Percentiles rank a stretch among this genome's conserved stretches.
phyloP scores from a whole-genome alignment of 768 basidiomycete genomes.

The Kwoniella mangroviensis region DNA sequence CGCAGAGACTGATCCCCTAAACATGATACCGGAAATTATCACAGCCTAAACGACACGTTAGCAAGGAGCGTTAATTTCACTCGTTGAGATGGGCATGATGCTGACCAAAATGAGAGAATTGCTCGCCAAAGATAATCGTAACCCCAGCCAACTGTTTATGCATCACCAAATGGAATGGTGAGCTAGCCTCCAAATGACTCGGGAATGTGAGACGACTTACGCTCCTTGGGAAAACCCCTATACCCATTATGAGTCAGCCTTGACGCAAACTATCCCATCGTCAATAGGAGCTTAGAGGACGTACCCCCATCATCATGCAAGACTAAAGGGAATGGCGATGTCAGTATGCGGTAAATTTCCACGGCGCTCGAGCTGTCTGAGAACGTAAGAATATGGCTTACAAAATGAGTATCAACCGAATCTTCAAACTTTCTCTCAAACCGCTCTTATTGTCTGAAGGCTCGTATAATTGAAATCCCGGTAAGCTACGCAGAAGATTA shows the following conservation, averaged over 20 bases:
- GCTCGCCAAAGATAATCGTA: conserved; percentile 70
- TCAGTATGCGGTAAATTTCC: too few relatives aligned
- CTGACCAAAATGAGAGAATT: conserved; percentile 66
- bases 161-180: neutral
- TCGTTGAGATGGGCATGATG: neutral
- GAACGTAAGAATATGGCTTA: neutral
- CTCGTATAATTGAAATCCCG: conserved; percentile 40
- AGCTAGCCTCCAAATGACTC: neutral
- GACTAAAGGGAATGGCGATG: neutral
- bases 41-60: conserved; percentile 60
- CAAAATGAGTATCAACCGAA: conserved; percentile 25
- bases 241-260: neutral
- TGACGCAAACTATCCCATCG: neutral
- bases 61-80: conserved; percentile 9
- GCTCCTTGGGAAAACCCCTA: conserved; percentile 9
- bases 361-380: too few relatives aligned
- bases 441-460: conserved; percentile 30
- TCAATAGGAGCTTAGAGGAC: neutral
- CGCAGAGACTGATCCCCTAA: conserved; percentile 65
- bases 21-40: conserved; percentile 69
- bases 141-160: conserved; percentile 63
- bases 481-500: conserved; percentile 22
- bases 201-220: neutral
- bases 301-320: neutral
- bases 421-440: conserved; percentile 31